A percentile compares a stretch with the other conserved stretches of the same genome.
These are phyloP conservation scores for Epipyxis sp. DNA, from an alignment of 108 stramenopile genomes.

Conservation along the genomic window DNA sequence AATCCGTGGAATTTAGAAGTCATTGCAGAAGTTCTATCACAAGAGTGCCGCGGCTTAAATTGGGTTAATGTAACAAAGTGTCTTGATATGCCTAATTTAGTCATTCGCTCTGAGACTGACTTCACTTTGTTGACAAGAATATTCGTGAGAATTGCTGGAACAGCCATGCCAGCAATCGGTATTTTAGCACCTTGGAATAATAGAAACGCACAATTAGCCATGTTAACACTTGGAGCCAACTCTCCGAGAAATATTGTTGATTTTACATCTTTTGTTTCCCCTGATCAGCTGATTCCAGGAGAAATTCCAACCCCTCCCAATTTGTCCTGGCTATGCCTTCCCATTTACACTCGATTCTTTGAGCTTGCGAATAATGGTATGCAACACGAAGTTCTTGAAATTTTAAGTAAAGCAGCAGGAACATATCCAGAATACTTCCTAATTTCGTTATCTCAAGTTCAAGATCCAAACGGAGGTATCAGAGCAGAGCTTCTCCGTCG, in stretches of 20 bases:
- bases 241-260: constrained; percentile 17
- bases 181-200: constrained; percentile 11
- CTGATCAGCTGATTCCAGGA: background rate
- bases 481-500: constrained; percentile 1
- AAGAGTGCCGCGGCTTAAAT: constrained; percentile 2
- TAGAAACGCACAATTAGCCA: constrained; percentile 3
- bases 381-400: constrained; percentile 14
- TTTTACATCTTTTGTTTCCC: constrained; percentile 8
- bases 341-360: constrained; percentile 12
- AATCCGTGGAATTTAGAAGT: constrained; percentile 33
- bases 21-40: background rate
- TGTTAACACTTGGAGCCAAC: background rate
- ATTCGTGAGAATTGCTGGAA: constrained; percentile 6
- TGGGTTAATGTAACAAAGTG: constrained; percentile 1
- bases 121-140: background rate
- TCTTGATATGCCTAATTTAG: constrained; percentile 12
- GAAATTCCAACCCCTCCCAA: constrained; percentile 16
- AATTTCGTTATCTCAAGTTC: background rate
- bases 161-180: constrained; percentile 5
- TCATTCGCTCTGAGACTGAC: background rate
- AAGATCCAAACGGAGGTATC: background rate
- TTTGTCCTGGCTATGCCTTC: constrained; percentile 8
- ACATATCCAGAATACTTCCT: constrained; percentile 26
- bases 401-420: constrained; percentile 2
- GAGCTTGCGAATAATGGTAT: constrained; percentile 16